Evolutionary conservation across 2,329 filamentous ascomycete genomes (phyloP).

Genomic region (Zarea fungicola): DNA sequence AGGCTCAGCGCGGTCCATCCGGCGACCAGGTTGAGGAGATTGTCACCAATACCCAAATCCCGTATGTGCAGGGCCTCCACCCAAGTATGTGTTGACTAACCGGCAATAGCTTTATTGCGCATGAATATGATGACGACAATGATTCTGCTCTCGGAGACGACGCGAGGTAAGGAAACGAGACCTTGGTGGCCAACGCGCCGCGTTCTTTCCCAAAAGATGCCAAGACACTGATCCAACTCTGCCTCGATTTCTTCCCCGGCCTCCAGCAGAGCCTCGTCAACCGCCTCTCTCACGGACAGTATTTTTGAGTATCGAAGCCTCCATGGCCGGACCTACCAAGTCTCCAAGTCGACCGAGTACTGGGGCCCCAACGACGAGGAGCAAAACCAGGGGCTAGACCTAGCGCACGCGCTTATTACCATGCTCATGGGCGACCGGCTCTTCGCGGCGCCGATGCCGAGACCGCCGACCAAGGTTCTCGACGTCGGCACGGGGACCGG

Average conservation of each 20-base stretch:
- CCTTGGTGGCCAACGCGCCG: background rate
- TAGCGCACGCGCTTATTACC: slow-evolving; percentile 22
- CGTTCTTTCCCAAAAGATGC: background rate
- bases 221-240: background rate
- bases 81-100: background rate
- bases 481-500: slow-evolving; percentile 15
- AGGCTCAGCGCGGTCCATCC: background rate
- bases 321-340: slow-evolving; percentile 28
- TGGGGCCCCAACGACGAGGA: slow-evolving; percentile 25
- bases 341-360: slow-evolving; percentile 23
- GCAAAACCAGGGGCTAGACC: slow-evolving; percentile 22
- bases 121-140: slow-evolving; percentile 17
- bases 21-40: background rate
- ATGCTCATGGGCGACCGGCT: slow-evolving; percentile 20
- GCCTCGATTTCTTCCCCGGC: background rate
- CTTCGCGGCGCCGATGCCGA: slow-evolving; percentile 13
- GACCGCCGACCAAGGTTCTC: background rate
- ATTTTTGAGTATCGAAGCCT: slow-evolving; percentile 28
- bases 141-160: slow-evolving; percentile 22
- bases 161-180: background rate
- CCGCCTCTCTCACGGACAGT: slow-evolving; percentile 27
- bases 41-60: slow-evolving; percentile 8
- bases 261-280: slow-evolving; percentile 22
- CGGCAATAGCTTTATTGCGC: background rate
- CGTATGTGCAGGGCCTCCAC: background rate